Conservation (phyloP, 202 grass and related monocot species). For the Saccharum hybrid region DNA sequence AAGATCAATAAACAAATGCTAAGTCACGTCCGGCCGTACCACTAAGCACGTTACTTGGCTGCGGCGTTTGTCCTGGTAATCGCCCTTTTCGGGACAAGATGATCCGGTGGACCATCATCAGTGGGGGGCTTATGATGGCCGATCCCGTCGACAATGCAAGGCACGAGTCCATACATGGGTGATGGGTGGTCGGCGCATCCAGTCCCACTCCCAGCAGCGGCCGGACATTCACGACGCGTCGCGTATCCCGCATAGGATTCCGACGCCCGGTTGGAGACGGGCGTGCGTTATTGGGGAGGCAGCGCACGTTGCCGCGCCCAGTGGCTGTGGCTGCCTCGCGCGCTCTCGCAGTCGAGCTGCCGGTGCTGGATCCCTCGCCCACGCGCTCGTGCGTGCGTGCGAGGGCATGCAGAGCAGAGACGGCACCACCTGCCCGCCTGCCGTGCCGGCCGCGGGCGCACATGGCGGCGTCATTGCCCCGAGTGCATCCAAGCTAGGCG, state of each 20-base stretch:
- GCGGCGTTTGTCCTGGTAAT: neutral
- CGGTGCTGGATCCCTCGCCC: neutral
- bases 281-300: too few relatives aligned
- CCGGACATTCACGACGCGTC: neutral
- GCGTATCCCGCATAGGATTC: neutral
- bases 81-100: neutral
- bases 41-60: neutral
- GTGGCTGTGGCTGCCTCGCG: neutral
- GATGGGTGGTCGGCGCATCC: neutral
- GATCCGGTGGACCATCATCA: neutral
- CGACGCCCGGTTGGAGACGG: neutral
- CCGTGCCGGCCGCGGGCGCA: conserved; percentile 1
- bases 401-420: too few relatives aligned
- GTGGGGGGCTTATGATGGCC: too few relatives aligned
- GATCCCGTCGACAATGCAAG: neutral
- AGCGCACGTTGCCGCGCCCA: conserved; percentile 50
- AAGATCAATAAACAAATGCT: too few relatives aligned
- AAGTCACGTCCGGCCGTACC: neutral
- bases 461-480: conserved; percentile 12
- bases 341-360: too few relatives aligned
- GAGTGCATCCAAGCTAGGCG: neutral
- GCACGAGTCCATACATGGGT: too few relatives aligned
- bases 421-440: neutral
- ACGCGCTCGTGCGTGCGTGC: neutral
- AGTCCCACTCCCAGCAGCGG: neutral